A percentile compares a stretch with the other conserved stretches of the same genome.
Evolutionary conservation across 1,284 basidiomycete genomes (phyloP).

Genomic region (Naganishia liquefaciens): DNA sequence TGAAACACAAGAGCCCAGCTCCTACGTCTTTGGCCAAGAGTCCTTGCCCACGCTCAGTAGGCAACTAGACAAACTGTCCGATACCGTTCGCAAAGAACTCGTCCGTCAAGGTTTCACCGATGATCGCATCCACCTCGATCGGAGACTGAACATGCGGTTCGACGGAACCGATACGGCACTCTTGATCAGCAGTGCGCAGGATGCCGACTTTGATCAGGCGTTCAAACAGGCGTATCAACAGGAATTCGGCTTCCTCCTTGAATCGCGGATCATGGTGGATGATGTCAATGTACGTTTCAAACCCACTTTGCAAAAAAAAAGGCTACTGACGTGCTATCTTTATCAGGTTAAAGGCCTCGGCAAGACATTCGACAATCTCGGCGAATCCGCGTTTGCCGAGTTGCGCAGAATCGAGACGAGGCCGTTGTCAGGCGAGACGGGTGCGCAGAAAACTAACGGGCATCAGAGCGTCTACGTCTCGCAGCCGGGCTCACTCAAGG

Average conservation of each 20-base stretch:
- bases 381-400: constrained; percentile 76
- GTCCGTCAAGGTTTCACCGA: constrained; percentile 75
- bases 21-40: constrained; percentile 62
- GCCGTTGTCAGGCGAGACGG: constrained; percentile 30
- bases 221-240: constrained; percentile 75
- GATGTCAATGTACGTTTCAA: constrained; percentile 73
- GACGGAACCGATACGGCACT: constrained; percentile 78
- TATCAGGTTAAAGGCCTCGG: constrained; percentile 61
- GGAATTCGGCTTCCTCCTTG: constrained; percentile 89
- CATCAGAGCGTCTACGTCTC: constrained; percentile 31
- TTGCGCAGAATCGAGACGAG: constrained; percentile 56
- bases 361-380: constrained; percentile 81
- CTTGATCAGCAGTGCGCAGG: constrained; percentile 57
- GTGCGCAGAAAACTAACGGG: constrained; percentile 20
- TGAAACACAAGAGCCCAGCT: constrained; percentile 83
- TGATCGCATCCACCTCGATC: constrained; percentile 69
- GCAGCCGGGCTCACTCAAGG: constrained; percentile 32
- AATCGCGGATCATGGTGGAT: constrained; percentile 79
- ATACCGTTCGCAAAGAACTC: constrained; percentile 67
- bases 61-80: constrained; percentile 68
- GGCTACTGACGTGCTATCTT: not conserved
- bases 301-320: not conserved
- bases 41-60: constrained; percentile 60
- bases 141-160: constrained; percentile 88
- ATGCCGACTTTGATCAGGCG: constrained; percentile 73